phyloP scores from a whole-genome alignment of 805 yeast genomes.

The Candida quercuum region DNA sequence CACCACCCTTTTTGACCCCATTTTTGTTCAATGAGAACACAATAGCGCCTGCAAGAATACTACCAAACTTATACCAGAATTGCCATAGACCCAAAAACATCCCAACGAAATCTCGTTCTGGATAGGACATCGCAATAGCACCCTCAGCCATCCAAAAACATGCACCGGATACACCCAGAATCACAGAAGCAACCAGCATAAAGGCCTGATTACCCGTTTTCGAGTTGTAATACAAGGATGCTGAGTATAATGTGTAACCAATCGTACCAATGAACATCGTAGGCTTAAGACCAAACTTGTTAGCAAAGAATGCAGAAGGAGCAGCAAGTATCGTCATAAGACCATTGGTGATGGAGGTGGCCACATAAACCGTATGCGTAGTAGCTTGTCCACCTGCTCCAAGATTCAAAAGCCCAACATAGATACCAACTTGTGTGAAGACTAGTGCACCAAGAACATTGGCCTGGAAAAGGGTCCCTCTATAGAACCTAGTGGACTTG shows the following conservation, averaged over 20 bases:
- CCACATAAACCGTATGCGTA: constrained; percentile 13
- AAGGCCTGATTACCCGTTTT: constrained; percentile 22
- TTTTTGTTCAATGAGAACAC: constrained; percentile 13
- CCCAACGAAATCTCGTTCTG: constrained; percentile 20
- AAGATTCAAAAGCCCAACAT: constrained; percentile 14
- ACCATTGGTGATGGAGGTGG: constrained; percentile 16
- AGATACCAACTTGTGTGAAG: constrained; percentile 22
- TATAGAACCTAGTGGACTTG: not conserved
- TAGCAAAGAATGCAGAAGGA: constrained; percentile 16
- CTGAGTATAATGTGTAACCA: constrained; percentile 23
- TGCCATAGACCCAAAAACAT: constrained; percentile 25
- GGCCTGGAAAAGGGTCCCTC: constrained; percentile 8
- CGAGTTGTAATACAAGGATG: constrained; percentile 23
- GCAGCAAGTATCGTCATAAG: constrained; percentile 21
- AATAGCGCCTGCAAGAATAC: constrained; percentile 23
- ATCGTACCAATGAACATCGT: constrained; percentile 18
- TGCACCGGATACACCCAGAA: constrained; percentile 21
- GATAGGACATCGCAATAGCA: constrained; percentile 22
- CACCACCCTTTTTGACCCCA: constrained; percentile 13
- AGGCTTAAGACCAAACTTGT: constrained; percentile 17
- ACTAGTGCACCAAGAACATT: constrained; percentile 17
- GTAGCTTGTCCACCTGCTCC: constrained; percentile 24
- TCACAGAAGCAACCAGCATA: constrained; percentile 21
- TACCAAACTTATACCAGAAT: constrained; percentile 20
- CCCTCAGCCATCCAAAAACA: constrained; percentile 26